These are phyloP conservation scores for Lecanicillium sp. DNA, from an alignment of 2,329 filamentous ascomycete species.

Conservation along the genomic window DNA sequence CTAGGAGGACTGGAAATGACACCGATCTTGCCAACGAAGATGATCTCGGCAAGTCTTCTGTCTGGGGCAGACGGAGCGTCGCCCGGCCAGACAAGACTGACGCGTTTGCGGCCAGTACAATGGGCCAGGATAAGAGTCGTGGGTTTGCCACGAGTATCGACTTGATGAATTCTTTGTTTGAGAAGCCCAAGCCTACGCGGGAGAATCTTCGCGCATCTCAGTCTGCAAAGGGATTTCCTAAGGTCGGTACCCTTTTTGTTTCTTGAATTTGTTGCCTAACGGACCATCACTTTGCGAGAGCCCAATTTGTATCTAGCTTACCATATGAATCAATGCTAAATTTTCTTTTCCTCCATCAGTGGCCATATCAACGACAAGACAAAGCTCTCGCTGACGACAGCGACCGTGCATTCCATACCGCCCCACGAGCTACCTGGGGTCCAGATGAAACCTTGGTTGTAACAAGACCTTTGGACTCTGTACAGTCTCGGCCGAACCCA, in stretches of 20 bases:
- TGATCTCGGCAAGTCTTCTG: constrained; percentile 34
- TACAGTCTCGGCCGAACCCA: constrained; percentile 24
- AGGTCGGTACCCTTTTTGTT: constrained; percentile 68
- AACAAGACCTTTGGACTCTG: constrained; percentile 27
- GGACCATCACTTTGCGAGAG: constrained; percentile 1
- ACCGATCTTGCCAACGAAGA: constrained; percentile 45
- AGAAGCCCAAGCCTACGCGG: constrained; percentile 55
- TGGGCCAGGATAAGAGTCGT: constrained; percentile 38
- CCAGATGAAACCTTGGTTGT: constrained; percentile 67
- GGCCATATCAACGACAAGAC: constrained; percentile 74
- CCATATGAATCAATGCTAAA: constrained; percentile 36
- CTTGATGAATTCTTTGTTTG: constrained; percentile 90
- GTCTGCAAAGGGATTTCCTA: constrained; percentile 60
- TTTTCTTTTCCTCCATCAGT: constrained; percentile 52
- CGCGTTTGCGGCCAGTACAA: constrained; percentile 18
- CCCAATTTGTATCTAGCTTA: constrained; percentile 23
- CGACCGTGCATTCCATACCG: constrained; percentile 63
- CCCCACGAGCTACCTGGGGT: constrained; percentile 73
- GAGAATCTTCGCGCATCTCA: constrained; percentile 45
- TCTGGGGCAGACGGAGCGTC: constrained; percentile 24
- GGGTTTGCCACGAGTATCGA: constrained; percentile 87
- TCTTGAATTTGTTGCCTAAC: constrained; percentile 19
- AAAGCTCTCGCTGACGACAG: constrained; percentile 59
- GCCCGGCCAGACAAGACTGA: constrained; percentile 20
- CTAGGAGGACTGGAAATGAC: constrained; percentile 20